These are phyloP conservation scores for Allium cepa DNA, from an alignment of 106 monocot species.

Conservation along the genomic window DNA sequence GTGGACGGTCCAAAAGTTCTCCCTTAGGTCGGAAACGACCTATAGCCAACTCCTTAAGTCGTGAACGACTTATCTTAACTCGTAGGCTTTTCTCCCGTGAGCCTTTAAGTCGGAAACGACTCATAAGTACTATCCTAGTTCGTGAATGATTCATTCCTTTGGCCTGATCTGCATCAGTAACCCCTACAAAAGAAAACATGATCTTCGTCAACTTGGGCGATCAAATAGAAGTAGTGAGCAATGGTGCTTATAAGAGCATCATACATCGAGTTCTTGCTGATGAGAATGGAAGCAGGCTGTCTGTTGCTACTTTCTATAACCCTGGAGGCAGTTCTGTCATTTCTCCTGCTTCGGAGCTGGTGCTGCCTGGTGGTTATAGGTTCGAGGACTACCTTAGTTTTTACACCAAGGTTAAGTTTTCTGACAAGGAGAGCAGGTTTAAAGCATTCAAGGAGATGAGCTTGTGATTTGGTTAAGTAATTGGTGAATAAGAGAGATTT, in stretches of 20 bases:
- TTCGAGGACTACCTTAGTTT: constrained; percentile 64
- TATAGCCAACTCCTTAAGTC: no score
- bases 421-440: constrained; percentile 40
- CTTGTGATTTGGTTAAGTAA: neutral
- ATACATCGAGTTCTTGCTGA: constrained; percentile 39
- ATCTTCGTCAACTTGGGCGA: constrained; percentile 73
- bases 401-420: constrained; percentile 47
- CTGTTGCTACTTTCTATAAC: constrained; percentile 77
- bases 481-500: no score
- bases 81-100: no score
- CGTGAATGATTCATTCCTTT: no score
- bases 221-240: constrained; percentile 67
- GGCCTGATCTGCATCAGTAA: no score
- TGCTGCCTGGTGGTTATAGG: constrained; percentile 41
- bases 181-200: constrained; percentile 31
- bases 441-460: constrained; percentile 26
- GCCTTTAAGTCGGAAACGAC: no score
- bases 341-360: constrained; percentile 35
- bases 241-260: constrained; percentile 62
- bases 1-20: no score
- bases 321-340: constrained; percentile 48
- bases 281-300: constrained; percentile 46
- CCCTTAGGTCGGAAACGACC: no score
- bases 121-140: no score
- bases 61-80: no score